Evolutionary conservation across 2,329 filamentous ascomycete species (phyloP).

Genomic region (Fusarium duplospermum): DNA sequence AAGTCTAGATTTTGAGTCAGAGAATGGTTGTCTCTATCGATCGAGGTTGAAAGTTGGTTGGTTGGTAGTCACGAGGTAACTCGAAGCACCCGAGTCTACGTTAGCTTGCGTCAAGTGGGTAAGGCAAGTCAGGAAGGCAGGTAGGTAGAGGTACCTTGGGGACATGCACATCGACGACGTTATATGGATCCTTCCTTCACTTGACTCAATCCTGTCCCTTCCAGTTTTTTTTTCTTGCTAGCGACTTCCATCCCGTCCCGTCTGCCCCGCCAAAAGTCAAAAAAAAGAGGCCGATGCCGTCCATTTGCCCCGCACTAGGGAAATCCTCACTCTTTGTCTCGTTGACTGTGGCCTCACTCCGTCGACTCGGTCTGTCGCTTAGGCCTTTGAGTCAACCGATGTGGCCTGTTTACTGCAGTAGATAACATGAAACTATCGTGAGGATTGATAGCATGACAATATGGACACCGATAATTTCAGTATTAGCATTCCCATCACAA

Average conservation of each 20-base stretch:
- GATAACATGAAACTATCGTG: not conserved
- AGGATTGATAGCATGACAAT: not conserved
- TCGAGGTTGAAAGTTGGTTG: not conserved
- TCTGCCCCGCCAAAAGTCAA: conserved; percentile 3
- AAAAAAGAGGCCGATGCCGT: not conserved
- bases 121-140: not conserved
- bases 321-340: not conserved
- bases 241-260: conserved; percentile 16
- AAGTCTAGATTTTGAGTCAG: not conserved
- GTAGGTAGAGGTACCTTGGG: not conserved
- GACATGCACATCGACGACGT: not conserved
- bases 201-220: conserved; percentile 16
- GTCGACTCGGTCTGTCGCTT: not conserved
- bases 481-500: not conserved
- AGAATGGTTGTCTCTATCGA: not conserved
- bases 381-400: not conserved
- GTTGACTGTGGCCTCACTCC: not conserved
- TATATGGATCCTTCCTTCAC: not conserved
- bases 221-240: conserved; percentile 7
- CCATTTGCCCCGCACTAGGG: conserved; percentile 3
- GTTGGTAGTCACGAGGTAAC: not conserved
- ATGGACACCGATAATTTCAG: not conserved
- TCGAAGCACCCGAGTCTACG: not conserved
- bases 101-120: not conserved
- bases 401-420: not conserved